Conservation (phyloP, 2,329 filamentous ascomycete species). For the Cryphonectria nitschkei region DNA sequence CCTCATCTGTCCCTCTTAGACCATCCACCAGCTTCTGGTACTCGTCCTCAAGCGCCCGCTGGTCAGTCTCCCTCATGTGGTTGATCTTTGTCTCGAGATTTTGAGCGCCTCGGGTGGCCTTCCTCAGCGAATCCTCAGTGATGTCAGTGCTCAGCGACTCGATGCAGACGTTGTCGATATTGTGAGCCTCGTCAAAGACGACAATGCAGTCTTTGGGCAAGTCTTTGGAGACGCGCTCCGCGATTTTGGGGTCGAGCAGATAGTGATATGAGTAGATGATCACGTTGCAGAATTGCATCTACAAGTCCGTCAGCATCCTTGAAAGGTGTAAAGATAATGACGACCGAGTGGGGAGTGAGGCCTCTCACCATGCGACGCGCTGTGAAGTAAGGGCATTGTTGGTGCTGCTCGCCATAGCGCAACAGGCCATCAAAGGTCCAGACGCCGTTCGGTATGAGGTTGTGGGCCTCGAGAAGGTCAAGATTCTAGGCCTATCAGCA, state of each 20-base stretch:
- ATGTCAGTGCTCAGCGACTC: constrained; percentile 96
- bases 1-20: constrained; percentile 83
- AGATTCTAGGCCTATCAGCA: constrained; percentile 66
- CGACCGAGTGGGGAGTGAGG: background rate
- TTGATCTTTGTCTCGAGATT: constrained; percentile 89
- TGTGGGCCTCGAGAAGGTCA: constrained; percentile 91
- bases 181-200: constrained; percentile 98
- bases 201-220: constrained; percentile 98
- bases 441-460: constrained; percentile 90
- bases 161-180: constrained; percentile 99
- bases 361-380: constrained; percentile 81
- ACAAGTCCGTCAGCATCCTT: constrained; percentile 25
- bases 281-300: constrained; percentile 99
- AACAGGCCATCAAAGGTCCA: constrained; percentile 92
- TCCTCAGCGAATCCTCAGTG: constrained; percentile 90
- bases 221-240: constrained; percentile 91
- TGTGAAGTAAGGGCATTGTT: constrained; percentile 98
- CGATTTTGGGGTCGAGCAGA: constrained; percentile 95
- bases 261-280: constrained; percentile 99
- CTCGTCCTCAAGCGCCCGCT: constrained; percentile 91
- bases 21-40: constrained; percentile 96
- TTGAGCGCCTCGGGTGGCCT: constrained; percentile 85
- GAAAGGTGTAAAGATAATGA: constrained; percentile 6
- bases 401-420: constrained; percentile 89
- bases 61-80: constrained; percentile 95